A percentile compares a stretch with the other conserved stretches of the same genome.
These are phyloP conservation scores for Globisporangium takayamanum DNA, from an alignment of 352 stramenopile species.

Conservation along the genomic window DNA sequence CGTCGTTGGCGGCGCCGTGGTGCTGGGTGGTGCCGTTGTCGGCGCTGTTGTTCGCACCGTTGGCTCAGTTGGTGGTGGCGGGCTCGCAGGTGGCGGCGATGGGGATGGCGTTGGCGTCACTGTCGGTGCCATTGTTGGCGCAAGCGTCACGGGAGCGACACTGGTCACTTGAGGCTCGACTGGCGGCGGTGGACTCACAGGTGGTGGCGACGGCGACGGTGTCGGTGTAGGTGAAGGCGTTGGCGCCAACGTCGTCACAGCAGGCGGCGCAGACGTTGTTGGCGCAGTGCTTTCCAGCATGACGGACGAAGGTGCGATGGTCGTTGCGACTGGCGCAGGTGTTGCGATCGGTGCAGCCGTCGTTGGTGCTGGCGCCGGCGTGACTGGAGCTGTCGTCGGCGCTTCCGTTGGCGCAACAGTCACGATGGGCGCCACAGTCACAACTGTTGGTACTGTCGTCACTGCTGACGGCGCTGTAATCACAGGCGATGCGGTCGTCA, in stretches of 20 bases:
- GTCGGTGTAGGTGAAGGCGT: constrained; percentile 4
- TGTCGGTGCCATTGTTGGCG: constrained; percentile 4
- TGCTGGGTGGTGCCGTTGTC: neutral
- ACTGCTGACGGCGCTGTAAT: constrained; percentile 4
- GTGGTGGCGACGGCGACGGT: neutral
- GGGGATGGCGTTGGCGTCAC: constrained; percentile 2
- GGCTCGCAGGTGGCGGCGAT: constrained; percentile 3
- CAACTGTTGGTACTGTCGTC: neutral
- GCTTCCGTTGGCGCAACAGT: neutral
- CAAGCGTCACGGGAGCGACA: neutral
- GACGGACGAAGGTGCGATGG: no score
- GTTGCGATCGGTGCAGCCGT: constrained; percentile 1
- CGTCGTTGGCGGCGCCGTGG: constrained; percentile 1
- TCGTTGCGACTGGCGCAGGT: neutral
- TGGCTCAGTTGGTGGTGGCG: constrained; percentile 1
- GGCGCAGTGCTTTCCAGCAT: neutral
- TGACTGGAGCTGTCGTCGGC: constrained; percentile 4
- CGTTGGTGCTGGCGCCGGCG: neutral
- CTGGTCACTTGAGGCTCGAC: neutral
- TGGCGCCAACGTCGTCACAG: neutral
- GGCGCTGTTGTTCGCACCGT: neutral
- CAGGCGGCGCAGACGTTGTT: neutral
- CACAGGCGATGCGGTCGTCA: neutral
- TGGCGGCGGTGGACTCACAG: neutral
- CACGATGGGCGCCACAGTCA: neutral